Evolutionary conservation across 495 filamentous ascomycete species (phyloP).

Genomic region (Neurospora cerealis): DNA sequence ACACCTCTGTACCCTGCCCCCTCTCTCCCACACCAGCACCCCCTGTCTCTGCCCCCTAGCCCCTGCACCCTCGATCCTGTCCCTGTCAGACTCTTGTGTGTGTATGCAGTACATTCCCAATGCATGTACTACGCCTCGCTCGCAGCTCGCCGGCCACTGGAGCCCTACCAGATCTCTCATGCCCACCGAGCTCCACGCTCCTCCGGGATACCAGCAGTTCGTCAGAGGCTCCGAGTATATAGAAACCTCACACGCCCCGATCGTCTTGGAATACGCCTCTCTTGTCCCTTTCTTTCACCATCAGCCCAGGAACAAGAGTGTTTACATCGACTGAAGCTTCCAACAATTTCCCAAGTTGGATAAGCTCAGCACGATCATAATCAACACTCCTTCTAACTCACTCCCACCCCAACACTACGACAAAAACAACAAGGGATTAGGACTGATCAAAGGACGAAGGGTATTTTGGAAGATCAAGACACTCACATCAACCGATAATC

Average conservation of each 20-base stretch:
- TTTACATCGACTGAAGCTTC: background rate
- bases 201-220: constrained; percentile 12
- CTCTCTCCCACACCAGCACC: background rate
- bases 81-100: constrained; percentile 6
- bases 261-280: background rate
- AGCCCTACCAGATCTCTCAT: constrained; percentile 23
- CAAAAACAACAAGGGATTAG: background rate
- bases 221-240: constrained; percentile 16
- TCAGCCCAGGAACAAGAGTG: constrained; percentile 1
- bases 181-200: constrained; percentile 19
- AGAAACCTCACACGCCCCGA: constrained; percentile 22
- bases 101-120: constrained; percentile 16
- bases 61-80: constrained; percentile 3
- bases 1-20: background rate
- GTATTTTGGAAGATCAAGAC: background rate
- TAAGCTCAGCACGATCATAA: background rate
- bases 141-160: constrained; percentile 2
- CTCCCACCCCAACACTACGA: background rate
- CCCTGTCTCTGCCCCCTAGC: constrained; percentile 3
- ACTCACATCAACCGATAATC: background rate
- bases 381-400: background rate
- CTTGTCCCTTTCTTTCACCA: background rate
- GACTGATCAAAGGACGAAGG: background rate
- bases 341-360: background rate
- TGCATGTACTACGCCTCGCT: constrained; percentile 22